Evolutionary conservation across 768 basidiomycete species (phyloP), one percentile per base, ranked within the genome.

Genomic region (Tulasnella sp.): DNA sequence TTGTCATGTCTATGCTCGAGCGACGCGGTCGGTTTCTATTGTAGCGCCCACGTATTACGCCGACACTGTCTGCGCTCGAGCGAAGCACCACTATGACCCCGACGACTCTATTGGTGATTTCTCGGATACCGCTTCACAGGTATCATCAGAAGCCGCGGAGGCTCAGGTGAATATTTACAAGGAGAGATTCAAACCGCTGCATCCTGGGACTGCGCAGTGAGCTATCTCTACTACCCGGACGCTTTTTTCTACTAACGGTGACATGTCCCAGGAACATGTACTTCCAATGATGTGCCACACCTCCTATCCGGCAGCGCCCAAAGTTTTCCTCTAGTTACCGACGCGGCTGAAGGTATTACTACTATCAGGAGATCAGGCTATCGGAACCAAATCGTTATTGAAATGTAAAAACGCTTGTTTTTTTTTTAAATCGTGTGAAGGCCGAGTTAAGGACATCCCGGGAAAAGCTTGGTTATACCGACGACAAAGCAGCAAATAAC

Each of bases 1-100:
- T 1, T 59, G 58, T 51, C 48, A 59, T 23, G 58, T 59, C 4
- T 59, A 59, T 38, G 58, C 58, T 19, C n/a, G 58, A 38, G 58
- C 58, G n/a, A 59, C 58, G 0, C 58, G 58, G 15, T 59, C 58
- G 13, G 58, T 59, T 32, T 59, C 58, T 8, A 59, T 59, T 19
- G 48, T 51, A 15, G 32, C 58, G 11, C 58, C 58, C 19, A 47
- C 42, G 5, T 59, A 59, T 32, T 59, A 59, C 27, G 58, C 58
- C 23, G 58, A 59, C 42, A 49, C 42, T 2, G 47, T 59, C 50
- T 59, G 58, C 42, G 45, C 58, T 17, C 45, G 58, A 21, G 58
- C 58, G 3, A 51, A 50, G n/a, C 47, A 49, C 26, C 58, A 59
- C 21, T 59, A 50, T 47, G 58, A 59, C 30, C 58, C 58, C 5